These are phyloP conservation scores for Arctium lappa DNA, from an alignment of 129 eudicot genomes.

Conservation along the genomic window DNA sequence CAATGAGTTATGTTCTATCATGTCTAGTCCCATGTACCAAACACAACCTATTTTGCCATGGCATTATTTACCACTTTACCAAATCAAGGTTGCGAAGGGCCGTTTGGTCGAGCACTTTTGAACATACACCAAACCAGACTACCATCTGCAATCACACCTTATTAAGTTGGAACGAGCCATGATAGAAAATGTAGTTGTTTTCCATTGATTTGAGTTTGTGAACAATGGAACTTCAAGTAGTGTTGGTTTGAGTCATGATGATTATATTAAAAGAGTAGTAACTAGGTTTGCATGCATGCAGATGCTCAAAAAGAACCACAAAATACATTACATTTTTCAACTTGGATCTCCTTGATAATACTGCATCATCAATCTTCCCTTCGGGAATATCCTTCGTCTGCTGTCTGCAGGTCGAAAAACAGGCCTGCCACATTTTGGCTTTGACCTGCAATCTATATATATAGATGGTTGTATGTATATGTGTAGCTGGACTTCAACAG, in stretches of 20 bases:
- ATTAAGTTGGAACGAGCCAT: not conserved
- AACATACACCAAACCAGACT: not conserved
- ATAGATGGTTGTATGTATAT: constrained; percentile 10
- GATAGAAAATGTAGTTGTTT: not conserved
- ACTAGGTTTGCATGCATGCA: constrained; percentile 12
- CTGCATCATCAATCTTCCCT: constrained; percentile 42
- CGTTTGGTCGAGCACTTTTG: not conserved
- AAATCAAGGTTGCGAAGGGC: not conserved
- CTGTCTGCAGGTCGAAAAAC: constrained; percentile 1
- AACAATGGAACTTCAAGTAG: not conserved
- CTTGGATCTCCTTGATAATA: constrained; percentile 37
- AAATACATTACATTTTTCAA: constrained; percentile 1
- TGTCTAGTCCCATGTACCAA: no score
- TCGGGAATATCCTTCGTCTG: constrained; percentile 26
- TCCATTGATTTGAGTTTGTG: not conserved
- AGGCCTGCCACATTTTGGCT: constrained; percentile 89
- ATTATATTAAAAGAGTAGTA: not conserved
- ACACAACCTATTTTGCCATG: no score
- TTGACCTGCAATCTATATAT: constrained; percentile 42
- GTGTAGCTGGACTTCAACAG: constrained; percentile 15
- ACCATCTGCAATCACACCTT: not conserved
- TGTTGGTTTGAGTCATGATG: not conserved
- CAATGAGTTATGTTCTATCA: no score
- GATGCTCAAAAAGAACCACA: constrained; percentile 37
- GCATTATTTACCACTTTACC: not conserved